Percentiles rank a stretch among this genome's conserved stretches.
These are phyloP conservation scores for Lactifluus pinguis DNA, from an alignment of 768 basidiomycete species.

Conservation along the genomic window DNA sequence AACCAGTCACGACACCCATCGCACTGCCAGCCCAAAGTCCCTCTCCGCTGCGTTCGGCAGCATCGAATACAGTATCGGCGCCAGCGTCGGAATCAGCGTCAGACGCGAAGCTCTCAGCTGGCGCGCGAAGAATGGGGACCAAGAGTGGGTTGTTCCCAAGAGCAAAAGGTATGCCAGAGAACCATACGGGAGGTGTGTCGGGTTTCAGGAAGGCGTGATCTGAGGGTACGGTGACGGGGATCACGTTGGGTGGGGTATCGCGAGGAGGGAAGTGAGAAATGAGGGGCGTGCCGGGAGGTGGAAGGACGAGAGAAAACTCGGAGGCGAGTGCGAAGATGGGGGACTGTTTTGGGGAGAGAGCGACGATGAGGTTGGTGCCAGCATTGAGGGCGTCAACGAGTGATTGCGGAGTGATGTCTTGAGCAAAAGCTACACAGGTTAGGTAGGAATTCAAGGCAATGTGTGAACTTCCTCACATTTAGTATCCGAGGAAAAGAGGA, in stretches of 20 bases:
- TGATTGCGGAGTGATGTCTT: conserved; percentile 75
- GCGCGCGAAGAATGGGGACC: conserved; percentile 74
- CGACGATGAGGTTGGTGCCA: conserved; percentile 76
- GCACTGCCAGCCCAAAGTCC: conserved; percentile 76
- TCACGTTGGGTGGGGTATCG: conserved; percentile 48
- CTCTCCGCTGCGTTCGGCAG: conserved; percentile 67
- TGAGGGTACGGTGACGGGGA: conserved; percentile 50
- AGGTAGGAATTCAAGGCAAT: not conserved
- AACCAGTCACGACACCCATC: conserved; percentile 73
- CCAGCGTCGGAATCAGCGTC: conserved; percentile 50
- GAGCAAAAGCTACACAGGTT: conserved; percentile 44
- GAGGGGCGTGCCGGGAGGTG: conserved; percentile 74
- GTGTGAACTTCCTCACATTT: conserved; percentile 53
- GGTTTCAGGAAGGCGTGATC: conserved; percentile 38
- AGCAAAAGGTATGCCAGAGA: conserved; percentile 60
- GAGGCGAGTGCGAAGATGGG: conserved; percentile 69
- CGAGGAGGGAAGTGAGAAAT: conserved; percentile 81
- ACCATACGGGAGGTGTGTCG: conserved; percentile 56
- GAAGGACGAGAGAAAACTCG: conserved; percentile 87
- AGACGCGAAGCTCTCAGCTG: conserved; percentile 65
- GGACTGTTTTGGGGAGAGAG: conserved; percentile 68
- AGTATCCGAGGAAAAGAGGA: conserved; percentile 76
- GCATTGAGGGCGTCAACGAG: conserved; percentile 61
- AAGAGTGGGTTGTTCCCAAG: conserved; percentile 68
- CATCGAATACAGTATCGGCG: conserved; percentile 58